Conservation (phyloP, 2,329 filamentous ascomycete species). For the Cordyceps sp. region DNA sequence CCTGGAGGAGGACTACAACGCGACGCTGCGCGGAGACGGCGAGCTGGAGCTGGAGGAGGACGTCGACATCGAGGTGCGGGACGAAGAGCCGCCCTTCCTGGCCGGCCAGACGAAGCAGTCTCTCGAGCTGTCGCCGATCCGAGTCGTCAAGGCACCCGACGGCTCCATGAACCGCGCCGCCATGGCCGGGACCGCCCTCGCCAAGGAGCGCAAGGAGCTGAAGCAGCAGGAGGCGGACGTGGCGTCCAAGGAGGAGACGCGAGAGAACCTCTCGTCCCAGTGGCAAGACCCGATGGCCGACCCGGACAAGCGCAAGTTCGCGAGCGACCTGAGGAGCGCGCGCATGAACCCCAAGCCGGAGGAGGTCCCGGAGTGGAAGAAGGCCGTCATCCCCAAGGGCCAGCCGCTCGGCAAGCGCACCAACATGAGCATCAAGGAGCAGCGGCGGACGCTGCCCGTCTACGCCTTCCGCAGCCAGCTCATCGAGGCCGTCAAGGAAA, state of each 20-base stretch:
- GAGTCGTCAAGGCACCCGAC: slow-evolving; percentile 93
- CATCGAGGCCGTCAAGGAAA: slow-evolving; percentile 69
- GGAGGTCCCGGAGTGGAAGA: slow-evolving; percentile 83
- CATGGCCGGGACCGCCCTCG: slow-evolving; percentile 77
- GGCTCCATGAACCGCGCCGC: slow-evolving; percentile 95
- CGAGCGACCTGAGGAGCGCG: slow-evolving; percentile 62
- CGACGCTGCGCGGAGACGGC: slow-evolving; percentile 69
- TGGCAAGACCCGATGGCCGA: slow-evolving; percentile 97
- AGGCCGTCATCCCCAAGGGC: slow-evolving; percentile 62
- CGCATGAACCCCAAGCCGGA: slow-evolving; percentile 45
- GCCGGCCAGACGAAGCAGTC: slow-evolving; percentile 94
- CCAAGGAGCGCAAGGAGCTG: slow-evolving; percentile 79
- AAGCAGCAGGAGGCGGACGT: slow-evolving; percentile 75
- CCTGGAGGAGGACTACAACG: slow-evolving; percentile 84
- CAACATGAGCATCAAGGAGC: slow-evolving; percentile 84
- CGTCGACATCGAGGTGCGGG: slow-evolving; percentile 88
- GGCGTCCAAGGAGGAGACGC: slow-evolving; percentile 54
- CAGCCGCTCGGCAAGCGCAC: slow-evolving; percentile 75
- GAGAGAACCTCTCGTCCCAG: slow-evolving; percentile 72
- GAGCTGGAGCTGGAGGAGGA: slow-evolving; percentile 90
- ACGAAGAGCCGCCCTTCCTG: slow-evolving; percentile 92
- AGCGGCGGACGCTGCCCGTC: slow-evolving; percentile 77
- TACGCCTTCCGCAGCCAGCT: slow-evolving; percentile 78
- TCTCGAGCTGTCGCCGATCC: slow-evolving; percentile 82
- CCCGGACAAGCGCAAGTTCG: slow-evolving; percentile 74